Conservation (phyloP, 2,329 filamentous ascomycete species). For the Phaeosphaeriaceae sp. region DNA sequence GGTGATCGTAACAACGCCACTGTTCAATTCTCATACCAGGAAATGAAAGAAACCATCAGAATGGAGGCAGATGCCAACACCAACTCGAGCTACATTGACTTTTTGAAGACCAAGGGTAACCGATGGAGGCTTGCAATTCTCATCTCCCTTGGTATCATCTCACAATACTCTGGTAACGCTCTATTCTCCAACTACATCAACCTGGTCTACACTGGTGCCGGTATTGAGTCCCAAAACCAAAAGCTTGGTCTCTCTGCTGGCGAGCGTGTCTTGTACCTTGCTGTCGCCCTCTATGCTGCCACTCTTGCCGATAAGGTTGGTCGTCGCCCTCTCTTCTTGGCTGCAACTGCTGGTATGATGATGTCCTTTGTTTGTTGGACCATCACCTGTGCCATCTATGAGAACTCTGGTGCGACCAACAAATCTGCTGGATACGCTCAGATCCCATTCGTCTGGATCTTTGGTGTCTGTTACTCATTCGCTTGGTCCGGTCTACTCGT, state of each 20-base stretch:
- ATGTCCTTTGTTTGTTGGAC: slow-evolving; percentile 48
- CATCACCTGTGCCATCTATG: slow-evolving; percentile 36
- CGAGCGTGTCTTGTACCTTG: slow-evolving; percentile 64
- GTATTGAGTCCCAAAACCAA: slow-evolving; percentile 57
- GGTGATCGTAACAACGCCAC: slow-evolving; percentile 64
- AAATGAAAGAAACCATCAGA: slow-evolving; percentile 69
- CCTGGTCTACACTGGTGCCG: slow-evolving; percentile 65
- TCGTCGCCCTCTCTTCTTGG: slow-evolving; percentile 63
- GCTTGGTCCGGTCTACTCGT: slow-evolving; percentile 65
- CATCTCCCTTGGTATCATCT: slow-evolving; percentile 69
- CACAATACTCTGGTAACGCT: slow-evolving; percentile 71
- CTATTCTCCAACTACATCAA: slow-evolving; percentile 72
- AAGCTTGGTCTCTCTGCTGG: slow-evolving; percentile 51
- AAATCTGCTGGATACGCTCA: slow-evolving; percentile 52
- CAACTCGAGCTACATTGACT: slow-evolving; percentile 64
- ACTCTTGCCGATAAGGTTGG: slow-evolving; percentile 63
- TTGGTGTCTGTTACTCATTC: slow-evolving; percentile 60
- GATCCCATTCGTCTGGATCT: slow-evolving; percentile 60
- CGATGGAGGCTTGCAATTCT: slow-evolving; percentile 68
- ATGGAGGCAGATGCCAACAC: slow-evolving; percentile 60
- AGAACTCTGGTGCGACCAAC: slow-evolving; percentile 37
- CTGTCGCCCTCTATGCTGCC: slow-evolving; percentile 63
- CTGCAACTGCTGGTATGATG: slow-evolving; percentile 46
- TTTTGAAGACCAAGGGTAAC: slow-evolving; percentile 68
- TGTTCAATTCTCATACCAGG: slow-evolving; percentile 69